Conservation (phyloP, 148 eudicot species). For the Heliosperma pusillum region DNA sequence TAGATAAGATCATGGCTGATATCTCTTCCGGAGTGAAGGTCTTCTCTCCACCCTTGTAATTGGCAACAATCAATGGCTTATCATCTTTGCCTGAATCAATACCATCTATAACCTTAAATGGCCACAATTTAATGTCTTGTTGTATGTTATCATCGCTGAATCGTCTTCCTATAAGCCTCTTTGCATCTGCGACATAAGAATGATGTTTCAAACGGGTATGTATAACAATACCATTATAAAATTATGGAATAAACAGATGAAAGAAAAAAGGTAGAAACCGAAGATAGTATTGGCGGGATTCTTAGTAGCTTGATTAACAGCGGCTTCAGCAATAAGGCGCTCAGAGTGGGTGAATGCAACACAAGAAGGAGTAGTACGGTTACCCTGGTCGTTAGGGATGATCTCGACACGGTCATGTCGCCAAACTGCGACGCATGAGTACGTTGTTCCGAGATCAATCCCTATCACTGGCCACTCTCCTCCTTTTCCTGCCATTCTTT, state of each 20-base stretch:
- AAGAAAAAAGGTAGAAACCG: neutral
- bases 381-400: conserved; percentile 18
- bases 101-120: too few species aligned
- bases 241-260: neutral
- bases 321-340: conserved; percentile 19
- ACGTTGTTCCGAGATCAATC: conserved; percentile 20
- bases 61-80: too few species aligned
- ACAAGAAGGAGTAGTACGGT: conserved; percentile 20
- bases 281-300: conserved; percentile 15
- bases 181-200: too few species aligned
- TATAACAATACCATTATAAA: too few species aligned
- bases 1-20: too few species aligned
- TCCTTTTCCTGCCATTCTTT: neutral
- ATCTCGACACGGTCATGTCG: conserved; percentile 18
- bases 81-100: too few species aligned
- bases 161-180: too few species aligned
- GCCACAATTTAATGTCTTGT: too few species aligned
- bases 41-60: too few species aligned
- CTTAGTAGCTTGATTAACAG: conserved; percentile 6
- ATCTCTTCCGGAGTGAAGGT: conserved; percentile 9
- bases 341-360: conserved; percentile 15
- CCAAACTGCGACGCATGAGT: conserved; percentile 17
- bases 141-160: too few species aligned
- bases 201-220: too few species aligned
- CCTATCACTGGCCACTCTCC: conserved; percentile 15